phyloP scores from a whole-genome alignment of 2,329 filamentous ascomycete genomes.

The Cladosporium sp. region DNA sequence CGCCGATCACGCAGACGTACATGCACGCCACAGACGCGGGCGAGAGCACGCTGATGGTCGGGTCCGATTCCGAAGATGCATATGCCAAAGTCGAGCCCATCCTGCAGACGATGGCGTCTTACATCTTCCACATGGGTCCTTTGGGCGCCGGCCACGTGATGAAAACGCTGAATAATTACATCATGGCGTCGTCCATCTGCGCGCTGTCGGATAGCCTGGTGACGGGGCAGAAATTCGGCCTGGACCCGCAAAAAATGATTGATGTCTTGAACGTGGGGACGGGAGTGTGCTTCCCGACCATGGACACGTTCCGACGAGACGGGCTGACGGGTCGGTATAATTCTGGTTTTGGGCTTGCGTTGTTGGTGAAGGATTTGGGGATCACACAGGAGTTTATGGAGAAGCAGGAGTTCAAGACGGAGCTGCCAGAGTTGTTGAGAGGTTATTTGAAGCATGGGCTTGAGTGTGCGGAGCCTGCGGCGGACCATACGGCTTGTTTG shows the following conservation, averaged over 20 bases:
- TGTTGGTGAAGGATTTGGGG: conserved; percentile 34
- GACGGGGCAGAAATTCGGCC: conserved; percentile 34
- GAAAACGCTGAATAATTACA: conserved; percentile 38
- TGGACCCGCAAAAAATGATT: conserved; percentile 37
- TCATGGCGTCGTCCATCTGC: conserved; percentile 32
- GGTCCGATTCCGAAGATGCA: conserved; percentile 22
- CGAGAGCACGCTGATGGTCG: conserved; percentile 35
- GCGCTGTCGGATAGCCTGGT: conserved; percentile 30
- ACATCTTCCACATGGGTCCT: conserved; percentile 34
- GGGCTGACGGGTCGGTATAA: conserved; percentile 28
- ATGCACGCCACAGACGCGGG: conserved; percentile 34
- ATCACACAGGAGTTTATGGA: conserved; percentile 35
- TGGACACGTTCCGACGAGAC: conserved; percentile 26
- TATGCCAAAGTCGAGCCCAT: conserved; percentile 32
- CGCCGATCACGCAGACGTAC: conserved; percentile 35
- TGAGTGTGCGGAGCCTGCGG: conserved; percentile 27
- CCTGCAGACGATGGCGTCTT: conserved; percentile 31
- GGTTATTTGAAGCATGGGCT: conserved; percentile 32
- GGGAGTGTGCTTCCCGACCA: conserved; percentile 36
- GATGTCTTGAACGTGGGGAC: conserved; percentile 41
- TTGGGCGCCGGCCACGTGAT: conserved; percentile 34
- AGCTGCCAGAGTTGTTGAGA: conserved; percentile 28
- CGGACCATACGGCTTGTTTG: conserved; percentile 33
- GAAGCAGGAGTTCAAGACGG: conserved; percentile 29
- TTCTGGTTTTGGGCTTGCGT: conserved; percentile 32